Base-by-base conservation (phyloP, 2,329 filamentous ascomycete genomes). In the Lachnellula suecica region DNA sequence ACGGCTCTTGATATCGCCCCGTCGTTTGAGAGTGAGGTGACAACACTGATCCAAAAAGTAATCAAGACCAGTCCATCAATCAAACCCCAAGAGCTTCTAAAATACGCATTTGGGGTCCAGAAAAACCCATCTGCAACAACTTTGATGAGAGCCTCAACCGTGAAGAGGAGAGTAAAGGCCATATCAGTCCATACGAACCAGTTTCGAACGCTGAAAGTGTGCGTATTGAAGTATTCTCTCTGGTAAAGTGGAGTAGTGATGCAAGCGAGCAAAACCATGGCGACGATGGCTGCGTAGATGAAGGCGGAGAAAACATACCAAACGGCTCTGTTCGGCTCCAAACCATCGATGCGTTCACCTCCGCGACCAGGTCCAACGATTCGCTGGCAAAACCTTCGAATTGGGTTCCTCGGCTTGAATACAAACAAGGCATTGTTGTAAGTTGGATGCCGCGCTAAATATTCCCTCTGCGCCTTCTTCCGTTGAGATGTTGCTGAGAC, bases 181-280 rank as follows among this genome's bases (percentile, higher is more conserved):
- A 95, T 78, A 69, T 99, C 94, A 11, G 89, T 89, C 82, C 90
- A 97, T 5, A 95, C 88, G 67, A 97, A 97, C 94, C 95, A 99
- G 65, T 93, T 94, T 52, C 77, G 79, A 42, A 82, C 74, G 53
- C 77, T 84, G 65, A 83, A 84, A 1, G 71, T 66, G 52, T 78
- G 71, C 40, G 84, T 74, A 48, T 81, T 69, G 63, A 92, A 93
- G 66, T 97, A 95, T 61, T 91, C 80, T 67, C 88, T 91, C 68
- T 99, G 94, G 67, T 95, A 99, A 15, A 99, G 75, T 0, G 94
- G 94, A 1, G 94, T 99, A 1, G 92, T 96, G 46, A 97, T 79
- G 66, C 93, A 99, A 25, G 94, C 94, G 47, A 99, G 80, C 41
- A 97, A 72, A n/a, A 99, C 94, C 95, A 99, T 99, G 46, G 91